These are phyloP conservation scores for Fusarium oxysporum DNA, from an alignment of 2,329 filamentous ascomycete species.

Conservation along the genomic window DNA sequence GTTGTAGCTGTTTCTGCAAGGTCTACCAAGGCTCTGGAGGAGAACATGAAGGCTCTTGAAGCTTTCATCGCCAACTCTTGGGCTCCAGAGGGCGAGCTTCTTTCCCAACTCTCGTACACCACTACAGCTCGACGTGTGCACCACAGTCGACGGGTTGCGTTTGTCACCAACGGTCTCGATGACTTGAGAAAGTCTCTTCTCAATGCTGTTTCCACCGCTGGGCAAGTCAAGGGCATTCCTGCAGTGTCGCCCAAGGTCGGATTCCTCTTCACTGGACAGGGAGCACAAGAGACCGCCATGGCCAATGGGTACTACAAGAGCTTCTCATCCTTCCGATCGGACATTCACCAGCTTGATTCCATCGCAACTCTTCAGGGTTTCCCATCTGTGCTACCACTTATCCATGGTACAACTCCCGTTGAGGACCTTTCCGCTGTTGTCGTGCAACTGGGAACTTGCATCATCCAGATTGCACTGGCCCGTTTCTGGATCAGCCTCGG, in stretches of 20 bases:
- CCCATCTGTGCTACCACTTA: not conserved
- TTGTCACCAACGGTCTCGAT: not conserved
- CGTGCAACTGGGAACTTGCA: not conserved
- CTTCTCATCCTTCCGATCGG: not conserved
- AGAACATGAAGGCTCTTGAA: not conserved
- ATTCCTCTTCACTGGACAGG: not conserved
- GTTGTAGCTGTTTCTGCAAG: not conserved
- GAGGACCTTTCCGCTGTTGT: not conserved
- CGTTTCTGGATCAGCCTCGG: constrained; percentile 53
- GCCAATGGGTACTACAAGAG: not conserved
- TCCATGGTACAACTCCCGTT: accelerated
- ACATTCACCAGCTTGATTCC: not conserved
- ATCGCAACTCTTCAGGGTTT: not conserved
- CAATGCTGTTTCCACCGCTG: accelerated
- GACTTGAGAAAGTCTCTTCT: not conserved
- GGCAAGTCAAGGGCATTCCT: not conserved
- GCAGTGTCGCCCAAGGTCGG: not conserved
- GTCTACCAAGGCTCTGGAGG: not conserved
- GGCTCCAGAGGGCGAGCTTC: not conserved
- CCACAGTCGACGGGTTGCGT: not conserved
- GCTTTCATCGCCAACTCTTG: not conserved
- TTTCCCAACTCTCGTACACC: not conserved
- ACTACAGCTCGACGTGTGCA: not conserved
- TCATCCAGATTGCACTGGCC: constrained; percentile 24
- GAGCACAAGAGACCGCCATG: constrained; percentile 1